Evolutionary conservation across 139 green algal genomes (phyloP).

Genomic region (Picochlorum sp.): DNA sequence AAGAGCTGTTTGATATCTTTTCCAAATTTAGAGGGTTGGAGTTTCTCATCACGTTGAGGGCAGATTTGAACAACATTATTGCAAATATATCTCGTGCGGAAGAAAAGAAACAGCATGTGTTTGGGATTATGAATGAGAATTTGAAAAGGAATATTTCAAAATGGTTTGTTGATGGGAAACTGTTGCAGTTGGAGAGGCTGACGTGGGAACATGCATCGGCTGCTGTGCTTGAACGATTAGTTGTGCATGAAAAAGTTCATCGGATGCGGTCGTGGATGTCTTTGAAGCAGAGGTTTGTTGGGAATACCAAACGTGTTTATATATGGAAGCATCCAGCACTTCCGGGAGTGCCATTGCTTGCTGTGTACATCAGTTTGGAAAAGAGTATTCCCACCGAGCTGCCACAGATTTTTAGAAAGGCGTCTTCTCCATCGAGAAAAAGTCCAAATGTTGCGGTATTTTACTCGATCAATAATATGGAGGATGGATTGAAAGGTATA

Average conservation of each 20-base stretch:
- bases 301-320: background rate
- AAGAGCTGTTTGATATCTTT: too few relatives aligned
- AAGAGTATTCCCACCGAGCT: background rate
- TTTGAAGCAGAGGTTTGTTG: constrained; percentile 4
- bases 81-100: too few relatives aligned
- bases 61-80: too few relatives aligned
- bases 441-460: constrained; percentile 45
- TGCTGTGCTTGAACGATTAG: constrained; percentile 52
- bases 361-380: constrained; percentile 62
- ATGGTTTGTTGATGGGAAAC: constrained; percentile 61
- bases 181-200: constrained; percentile 60
- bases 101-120: background rate
- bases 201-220: constrained; percentile 51
- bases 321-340: background rate
- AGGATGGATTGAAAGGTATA: constrained; percentile 59
- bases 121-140: constrained; percentile 7
- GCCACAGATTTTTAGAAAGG: background rate
- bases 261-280: background rate
- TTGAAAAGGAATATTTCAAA: constrained; percentile 38
- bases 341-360: constrained; percentile 52
- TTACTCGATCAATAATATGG: constrained; percentile 66
- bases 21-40: too few relatives aligned
- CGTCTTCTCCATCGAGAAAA: background rate
- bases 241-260: constrained; percentile 12
- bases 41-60: too few relatives aligned